Base-by-base conservation (phyloP, 768 basidiomycete species). In the Auricularia auricula-judae region DNA sequence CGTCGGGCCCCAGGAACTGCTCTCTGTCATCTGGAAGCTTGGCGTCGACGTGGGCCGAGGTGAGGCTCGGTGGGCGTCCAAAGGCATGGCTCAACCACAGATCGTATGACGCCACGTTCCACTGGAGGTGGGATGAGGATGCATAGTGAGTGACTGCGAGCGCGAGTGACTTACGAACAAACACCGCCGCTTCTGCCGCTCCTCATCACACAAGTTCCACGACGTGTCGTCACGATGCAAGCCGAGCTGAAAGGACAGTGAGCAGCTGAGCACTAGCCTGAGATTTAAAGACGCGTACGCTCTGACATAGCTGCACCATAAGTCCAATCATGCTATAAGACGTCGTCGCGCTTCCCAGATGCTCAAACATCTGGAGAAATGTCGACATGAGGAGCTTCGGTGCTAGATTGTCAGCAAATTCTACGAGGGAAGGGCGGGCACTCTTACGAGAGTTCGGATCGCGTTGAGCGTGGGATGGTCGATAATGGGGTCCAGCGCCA, bases 21-120 rank as follows among this genome's bases (percentile, higher is more conserved):
- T 76, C 79, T 1, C 74, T 29, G 68, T 79, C 79, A 69, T 80
- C 76, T 0, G 87, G 86, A 74, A 86, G 74, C 68, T 82, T 85
- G 72, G 83, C 84, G 65, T 88, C 86, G 56, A 87, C 77, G 72
- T 88, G 87, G 0, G 85, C 78, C 44, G 82, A 69, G 23, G 84
- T 80, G 67, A 88, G 85, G 2, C 86, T 85, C 35, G 86, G 84
- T 3, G 87, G 87, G 33, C 86, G 81, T 18, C 86, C 85, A 70
- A 86, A 14, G 14, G 56, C 23, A 2, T 29, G 18, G 8, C 29
- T 14, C 21, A 18, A 29, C 23, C 23, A 59, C 8, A 23, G 11
- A 33, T 59, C 56, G 56, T 29, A 59, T 14, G 56, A 59, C 4
- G 23, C 56, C 16, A 59, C 56, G 5, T 59, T 23, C 56, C 56